A percentile compares a stretch with the other conserved stretches of the same genome.
phyloP scores from a whole-genome alignment of 352 stramenopile species.

The Pythium vanterpoolii region DNA sequence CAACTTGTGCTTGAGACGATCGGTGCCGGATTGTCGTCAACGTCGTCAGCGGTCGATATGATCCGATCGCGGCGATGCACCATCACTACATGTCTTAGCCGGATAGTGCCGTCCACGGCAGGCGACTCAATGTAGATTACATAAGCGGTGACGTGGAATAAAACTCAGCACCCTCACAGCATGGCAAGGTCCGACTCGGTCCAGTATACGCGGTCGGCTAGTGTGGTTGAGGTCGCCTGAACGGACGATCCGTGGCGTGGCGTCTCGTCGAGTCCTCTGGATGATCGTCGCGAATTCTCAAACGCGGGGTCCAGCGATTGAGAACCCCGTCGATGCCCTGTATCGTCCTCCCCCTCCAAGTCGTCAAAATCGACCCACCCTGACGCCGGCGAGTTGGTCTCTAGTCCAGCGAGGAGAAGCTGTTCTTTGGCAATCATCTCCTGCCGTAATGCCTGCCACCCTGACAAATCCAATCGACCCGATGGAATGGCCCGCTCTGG shows the following conservation, averaged over 20 bases:
- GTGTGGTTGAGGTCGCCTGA: not conserved
- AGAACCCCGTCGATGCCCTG: not conserved
- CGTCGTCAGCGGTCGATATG: too few species aligned
- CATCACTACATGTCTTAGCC: too few species aligned
- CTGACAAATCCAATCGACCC: slow-evolving; percentile 45
- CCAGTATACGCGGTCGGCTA: not conserved
- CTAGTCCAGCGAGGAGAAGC: slow-evolving; percentile 29
- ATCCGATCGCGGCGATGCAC: too few species aligned
- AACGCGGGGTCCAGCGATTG: slow-evolving; percentile 15
- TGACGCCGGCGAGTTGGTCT: slow-evolving; percentile 38
- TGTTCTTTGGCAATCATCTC: slow-evolving; percentile 56
- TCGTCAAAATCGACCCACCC: slow-evolving; percentile 52
- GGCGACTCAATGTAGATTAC: not conserved
- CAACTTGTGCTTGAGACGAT: too few species aligned
- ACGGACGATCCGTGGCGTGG: not conserved
- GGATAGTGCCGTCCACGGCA: too few species aligned
- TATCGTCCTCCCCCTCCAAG: slow-evolving; percentile 25
- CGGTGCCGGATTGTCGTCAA: too few species aligned
- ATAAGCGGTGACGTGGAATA: not conserved
- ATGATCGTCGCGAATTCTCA: not conserved
- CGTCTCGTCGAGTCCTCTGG: not conserved
- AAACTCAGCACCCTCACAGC: slow-evolving; percentile 20
- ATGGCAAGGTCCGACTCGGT: slow-evolving; percentile 30
- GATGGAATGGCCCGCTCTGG: slow-evolving; percentile 11
- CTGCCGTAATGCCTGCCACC: slow-evolving; percentile 50